These are phyloP conservation scores for Evansstolkia leycettana DNA, from an alignment of 495 filamentous ascomycete genomes.

Conservation along the genomic window DNA sequence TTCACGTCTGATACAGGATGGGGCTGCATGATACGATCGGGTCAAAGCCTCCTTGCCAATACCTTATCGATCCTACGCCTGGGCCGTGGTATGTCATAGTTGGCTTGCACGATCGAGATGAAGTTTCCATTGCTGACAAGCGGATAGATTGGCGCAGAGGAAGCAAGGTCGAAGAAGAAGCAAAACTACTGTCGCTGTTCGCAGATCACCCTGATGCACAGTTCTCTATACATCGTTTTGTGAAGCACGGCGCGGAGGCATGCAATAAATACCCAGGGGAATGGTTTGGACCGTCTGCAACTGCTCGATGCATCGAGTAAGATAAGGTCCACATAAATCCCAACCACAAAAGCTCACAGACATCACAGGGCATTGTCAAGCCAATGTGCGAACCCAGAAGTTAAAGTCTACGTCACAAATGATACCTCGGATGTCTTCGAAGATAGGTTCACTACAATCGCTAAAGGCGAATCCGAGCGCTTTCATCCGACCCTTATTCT, in stretches of 20 bases:
- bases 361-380: conserved; percentile 55
- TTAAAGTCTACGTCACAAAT: conserved; percentile 80
- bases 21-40: conserved; percentile 98
- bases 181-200: conserved; percentile 66
- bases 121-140: conserved; percentile 14
- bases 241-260: conserved; percentile 70
- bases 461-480: conserved; percentile 44
- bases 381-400: conserved; percentile 36
- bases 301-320: conserved; percentile 90
- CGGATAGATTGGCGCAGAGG: conserved; percentile 66
- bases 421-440: conserved; percentile 89
- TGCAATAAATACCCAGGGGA: conserved; percentile 94
- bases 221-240: conserved; percentile 93
- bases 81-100: conserved; percentile 54
- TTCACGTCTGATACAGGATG: conserved; percentile 94
- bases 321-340: conserved; percentile 13
- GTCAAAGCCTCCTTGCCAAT: conserved; percentile 87
- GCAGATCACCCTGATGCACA: conserved; percentile 77
- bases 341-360: conserved; percentile 11
- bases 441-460: conserved; percentile 67
- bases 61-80: conserved; percentile 56
- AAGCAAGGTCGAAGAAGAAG: conserved; percentile 48
- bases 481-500: conserved; percentile 84
- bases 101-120: background rate
- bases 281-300: conserved; percentile 99